Evolutionary conservation across 2,329 filamentous ascomycete genomes (phyloP), one percentile per base, ranked within the genome.

Genomic region (Fusarium pininemorale): DNA sequence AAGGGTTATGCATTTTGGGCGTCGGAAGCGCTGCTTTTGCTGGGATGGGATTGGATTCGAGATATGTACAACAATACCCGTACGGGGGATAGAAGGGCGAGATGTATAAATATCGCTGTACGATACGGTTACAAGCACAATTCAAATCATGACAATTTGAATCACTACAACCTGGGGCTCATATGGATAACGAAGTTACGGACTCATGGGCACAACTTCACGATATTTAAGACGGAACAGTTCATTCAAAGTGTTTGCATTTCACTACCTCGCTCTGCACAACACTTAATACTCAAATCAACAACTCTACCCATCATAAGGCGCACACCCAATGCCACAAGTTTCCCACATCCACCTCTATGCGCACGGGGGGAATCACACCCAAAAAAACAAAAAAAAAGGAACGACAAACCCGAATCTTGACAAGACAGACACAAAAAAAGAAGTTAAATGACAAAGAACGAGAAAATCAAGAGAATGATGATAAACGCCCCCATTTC

Each of bases 201-300:
- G 4, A 26, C 13, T 44, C 4, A 18, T 15, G 20, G 28, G 2
- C 26, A 22, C 14, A 20, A 35, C 35, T 38, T 39, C 48, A 66
- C n/a, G 11, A 22, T 13, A n/a, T 42, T 5, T n/a, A 11, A 41
- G 15, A 35, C 30, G 14, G 18, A 24, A 13, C 24, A 10, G 30
- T 69, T 72, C 75, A 48, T 71, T 77, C 63, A 62, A 77, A 78
- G 68, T 65, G 73, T 74, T 77, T 77, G 77, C 76, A 76, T 78
- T 74, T 66, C 61, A 67, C 63, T 73, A 71, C 70, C 62, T 66
- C 53, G 45, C 63, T 69, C 66, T 77, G 72, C 75, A 77, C 65
- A 70, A 70, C 69, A 76, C 70, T 12, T 53, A 24, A n/a, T 56
- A 50, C 73, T 45, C 47, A 65, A 55, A 55, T 42, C 65, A 30